Conservation (phyloP, 306 rosid genomes). For the Quercus berberidifolia region DNA sequence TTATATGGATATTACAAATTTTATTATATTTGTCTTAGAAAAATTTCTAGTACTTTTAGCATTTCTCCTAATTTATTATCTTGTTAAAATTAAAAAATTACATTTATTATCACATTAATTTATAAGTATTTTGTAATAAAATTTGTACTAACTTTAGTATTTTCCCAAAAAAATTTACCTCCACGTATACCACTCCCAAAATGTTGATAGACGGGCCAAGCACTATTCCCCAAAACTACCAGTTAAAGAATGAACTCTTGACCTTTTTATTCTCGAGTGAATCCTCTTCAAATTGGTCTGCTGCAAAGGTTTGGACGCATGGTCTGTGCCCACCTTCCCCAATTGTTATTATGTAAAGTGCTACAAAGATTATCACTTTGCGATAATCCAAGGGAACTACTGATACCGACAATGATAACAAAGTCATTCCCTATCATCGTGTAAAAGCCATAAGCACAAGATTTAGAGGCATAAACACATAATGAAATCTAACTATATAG, state of each 20-base stretch:
- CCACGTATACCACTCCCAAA: conserved; percentile 41
- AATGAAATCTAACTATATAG: neutral
- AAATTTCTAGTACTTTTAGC: no score
- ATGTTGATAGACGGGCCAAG: conserved; percentile 41
- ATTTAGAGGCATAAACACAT: neutral
- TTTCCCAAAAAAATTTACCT: conserved; percentile 25
- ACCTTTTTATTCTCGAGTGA: conserved; percentile 41
- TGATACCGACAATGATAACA: conserved; percentile 49
- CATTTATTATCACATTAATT: no score
- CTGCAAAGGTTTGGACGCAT: conserved; percentile 76
- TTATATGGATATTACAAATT: no score
- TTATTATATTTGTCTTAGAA: no score
- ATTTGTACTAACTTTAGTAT: no score
- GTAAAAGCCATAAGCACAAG: neutral
- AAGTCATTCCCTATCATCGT: conserved; percentile 41
- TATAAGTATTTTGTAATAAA: no score
- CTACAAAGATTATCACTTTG: conserved; percentile 32
- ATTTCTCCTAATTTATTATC: no score
- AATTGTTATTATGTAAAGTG: conserved; percentile 50
- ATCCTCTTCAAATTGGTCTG: conserved; percentile 68
- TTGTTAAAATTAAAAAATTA: no score
- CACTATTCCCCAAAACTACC: conserved; percentile 67
- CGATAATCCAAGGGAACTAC: conserved; percentile 11
- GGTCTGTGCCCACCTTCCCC: conserved; percentile 82
- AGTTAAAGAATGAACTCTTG: conserved; percentile 75